These are phyloP conservation scores for Ganoderma lucidum DNA, from an alignment of 1,284 basidiomycete genomes.

Conservation along the genomic window DNA sequence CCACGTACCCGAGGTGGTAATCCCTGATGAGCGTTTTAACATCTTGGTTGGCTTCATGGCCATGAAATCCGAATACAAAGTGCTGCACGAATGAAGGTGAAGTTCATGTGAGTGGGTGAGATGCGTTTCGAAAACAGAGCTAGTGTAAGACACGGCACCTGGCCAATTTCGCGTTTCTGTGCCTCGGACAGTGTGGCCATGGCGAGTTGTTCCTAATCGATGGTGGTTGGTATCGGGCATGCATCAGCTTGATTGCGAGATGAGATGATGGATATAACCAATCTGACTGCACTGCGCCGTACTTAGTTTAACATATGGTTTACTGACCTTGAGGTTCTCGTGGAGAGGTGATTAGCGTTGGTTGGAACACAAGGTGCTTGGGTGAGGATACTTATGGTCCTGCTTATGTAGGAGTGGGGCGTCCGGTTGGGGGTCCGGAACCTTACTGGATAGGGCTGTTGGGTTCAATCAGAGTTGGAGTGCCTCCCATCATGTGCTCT, in stretches of 20 bases:
- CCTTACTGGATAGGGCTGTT: neutral
- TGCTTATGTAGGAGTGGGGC: neutral
- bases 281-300: neutral
- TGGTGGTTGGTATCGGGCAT: neutral
- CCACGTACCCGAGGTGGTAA: conserved; percentile 63
- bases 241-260: neutral
- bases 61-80: conserved; percentile 76
- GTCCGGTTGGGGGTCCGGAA: neutral
- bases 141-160: conserved; percentile 44
- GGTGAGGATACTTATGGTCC: neutral
- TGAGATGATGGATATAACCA: neutral
- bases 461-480: neutral
- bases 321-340: conserved; percentile 1
- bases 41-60: conserved; percentile 58
- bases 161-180: conserved; percentile 59
- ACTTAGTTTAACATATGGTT: neutral
- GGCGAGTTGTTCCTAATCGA: neutral
- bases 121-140: neutral
- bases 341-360: neutral
- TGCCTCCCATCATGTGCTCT: conserved; percentile 18
- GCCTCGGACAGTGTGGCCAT: conserved; percentile 45
- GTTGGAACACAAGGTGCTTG: neutral
- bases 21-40: conserved; percentile 64
- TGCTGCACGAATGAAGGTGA: conserved; percentile 49
- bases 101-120: conserved; percentile 2